Conservation (phyloP, 2,329 filamentous ascomycete genomes). For the Sclerotinia glacialis region DNA sequence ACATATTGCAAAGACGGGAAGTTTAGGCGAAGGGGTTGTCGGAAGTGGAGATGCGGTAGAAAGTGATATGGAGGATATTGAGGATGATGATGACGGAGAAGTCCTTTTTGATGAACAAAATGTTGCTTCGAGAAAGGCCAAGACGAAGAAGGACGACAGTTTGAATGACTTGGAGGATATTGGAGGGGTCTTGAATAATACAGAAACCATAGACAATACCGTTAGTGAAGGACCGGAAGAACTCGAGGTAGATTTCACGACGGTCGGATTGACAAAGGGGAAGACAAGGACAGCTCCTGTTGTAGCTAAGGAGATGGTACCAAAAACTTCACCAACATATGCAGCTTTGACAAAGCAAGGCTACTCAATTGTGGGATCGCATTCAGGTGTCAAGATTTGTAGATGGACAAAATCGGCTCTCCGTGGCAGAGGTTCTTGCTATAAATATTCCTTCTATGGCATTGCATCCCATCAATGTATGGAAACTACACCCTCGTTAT, state of each 20-base stretch:
- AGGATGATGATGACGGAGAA: conserved; percentile 53
- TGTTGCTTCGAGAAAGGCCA: conserved; percentile 42
- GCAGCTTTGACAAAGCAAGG: conserved; percentile 90
- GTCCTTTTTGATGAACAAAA: conserved; percentile 50
- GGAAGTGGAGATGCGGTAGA: conserved; percentile 83
- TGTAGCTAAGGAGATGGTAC: conserved; percentile 85
- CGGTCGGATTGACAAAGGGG: conserved; percentile 53
- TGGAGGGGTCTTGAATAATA: conserved; percentile 59
- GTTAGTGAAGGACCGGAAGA: conserved; percentile 41
- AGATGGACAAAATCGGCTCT: conserved; percentile 98
- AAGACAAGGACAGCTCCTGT: conserved; percentile 44
- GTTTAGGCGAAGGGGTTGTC: conserved; percentile 61
- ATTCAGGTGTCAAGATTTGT: conserved; percentile 96
- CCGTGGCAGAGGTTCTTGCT: conserved; percentile 89
- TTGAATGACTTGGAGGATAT: conserved; percentile 85
- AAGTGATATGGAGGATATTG: conserved; percentile 73
- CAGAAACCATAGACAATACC: conserved; percentile 36
- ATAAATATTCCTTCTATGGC: conserved; percentile 97
- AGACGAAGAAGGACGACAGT: conserved; percentile 47
- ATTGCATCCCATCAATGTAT: conserved; percentile 97
- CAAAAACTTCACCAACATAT: conserved; percentile 84
- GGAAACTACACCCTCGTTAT: conserved; percentile 94
- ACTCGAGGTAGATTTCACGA: conserved; percentile 84
- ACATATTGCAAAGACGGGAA: conserved; percentile 59
- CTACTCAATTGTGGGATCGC: conserved; percentile 90